Percentiles rank a stretch among this genome's conserved stretches.
These are phyloP conservation scores for Ascochyta koolunga DNA, from an alignment of 2,329 filamentous ascomycete species.

Conservation along the genomic window DNA sequence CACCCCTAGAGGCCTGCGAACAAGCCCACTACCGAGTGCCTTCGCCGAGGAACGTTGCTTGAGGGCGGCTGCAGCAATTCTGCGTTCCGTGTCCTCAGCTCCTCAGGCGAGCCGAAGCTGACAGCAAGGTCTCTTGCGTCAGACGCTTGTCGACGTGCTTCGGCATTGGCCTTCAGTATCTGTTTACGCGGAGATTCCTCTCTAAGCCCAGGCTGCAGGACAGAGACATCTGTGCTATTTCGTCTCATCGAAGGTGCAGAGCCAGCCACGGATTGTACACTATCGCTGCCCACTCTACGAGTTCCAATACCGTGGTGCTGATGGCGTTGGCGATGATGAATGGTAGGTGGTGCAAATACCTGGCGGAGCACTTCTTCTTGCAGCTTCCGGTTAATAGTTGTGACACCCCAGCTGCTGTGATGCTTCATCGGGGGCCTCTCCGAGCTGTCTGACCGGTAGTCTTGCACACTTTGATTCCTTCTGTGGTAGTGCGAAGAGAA, in stretches of 20 bases:
- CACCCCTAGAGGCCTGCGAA: constrained; percentile 73
- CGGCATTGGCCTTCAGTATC: constrained; percentile 51
- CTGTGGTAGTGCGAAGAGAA: constrained; percentile 43
- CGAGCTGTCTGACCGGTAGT: constrained; percentile 28
- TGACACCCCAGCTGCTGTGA: constrained; percentile 79
- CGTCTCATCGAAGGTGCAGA: constrained; percentile 45
- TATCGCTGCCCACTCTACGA: constrained; percentile 38
- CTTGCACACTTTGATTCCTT: constrained; percentile 45
- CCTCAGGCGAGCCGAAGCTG: constrained; percentile 17
- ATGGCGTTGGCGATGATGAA: constrained; percentile 78
- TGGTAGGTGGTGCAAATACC: constrained; percentile 83
- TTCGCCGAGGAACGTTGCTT: constrained; percentile 57
- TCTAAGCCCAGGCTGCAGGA: constrained; percentile 29
- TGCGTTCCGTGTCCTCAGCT: constrained; percentile 5
- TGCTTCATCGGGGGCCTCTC: constrained; percentile 54
- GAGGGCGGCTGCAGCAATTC: constrained; percentile 40
- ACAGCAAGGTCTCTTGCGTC: constrained; percentile 21
- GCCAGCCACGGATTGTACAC: constrained; percentile 33
- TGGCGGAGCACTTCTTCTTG: constrained; percentile 92
- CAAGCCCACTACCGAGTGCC: constrained; percentile 85
- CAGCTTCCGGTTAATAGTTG: constrained; percentile 84
- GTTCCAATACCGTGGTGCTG: constrained; percentile 69
- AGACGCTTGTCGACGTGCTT: constrained; percentile 45
- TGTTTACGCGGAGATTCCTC: constrained; percentile 51
- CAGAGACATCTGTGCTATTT: constrained; percentile 48